These are phyloP conservation scores for Neocallimastix lanati DNA, from an alignment of 192 early-diverging fungal species.

Conservation along the genomic window DNA sequence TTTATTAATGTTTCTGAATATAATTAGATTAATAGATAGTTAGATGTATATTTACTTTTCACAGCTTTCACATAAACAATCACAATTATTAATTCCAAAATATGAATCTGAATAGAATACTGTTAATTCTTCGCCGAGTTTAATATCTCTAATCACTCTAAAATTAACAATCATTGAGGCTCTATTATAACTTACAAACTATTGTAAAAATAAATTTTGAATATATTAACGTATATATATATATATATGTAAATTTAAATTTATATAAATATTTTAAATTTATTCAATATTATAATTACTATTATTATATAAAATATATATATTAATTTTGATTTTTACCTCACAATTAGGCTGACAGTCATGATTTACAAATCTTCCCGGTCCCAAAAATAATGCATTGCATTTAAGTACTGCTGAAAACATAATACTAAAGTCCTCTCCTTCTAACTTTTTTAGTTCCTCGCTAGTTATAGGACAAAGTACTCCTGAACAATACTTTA, in stretches of 20 bases:
- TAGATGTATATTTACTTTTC: slow-evolving; percentile 43
- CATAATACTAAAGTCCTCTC: not conserved
- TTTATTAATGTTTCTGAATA: no score
- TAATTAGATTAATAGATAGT: no score
- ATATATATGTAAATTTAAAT: no score
- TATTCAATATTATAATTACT: no score
- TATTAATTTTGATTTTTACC: not conserved
- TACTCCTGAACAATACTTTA: not conserved
- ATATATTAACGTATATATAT: no score
- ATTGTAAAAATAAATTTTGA: not conserved
- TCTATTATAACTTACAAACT: not conserved
- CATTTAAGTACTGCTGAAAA: not conserved
- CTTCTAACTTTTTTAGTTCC: not conserved
- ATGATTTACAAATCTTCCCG: not conserved
- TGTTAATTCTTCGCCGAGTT: slow-evolving; percentile 52
- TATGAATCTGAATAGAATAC: slow-evolving; percentile 45
- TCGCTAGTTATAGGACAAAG: not conserved
- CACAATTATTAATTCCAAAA: slow-evolving; percentile 45
- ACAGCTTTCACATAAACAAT: slow-evolving; percentile 55
- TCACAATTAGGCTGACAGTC: not conserved
- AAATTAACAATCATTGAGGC: slow-evolving; percentile 18
- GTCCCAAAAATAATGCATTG: not conserved
- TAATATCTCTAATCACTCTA: slow-evolving; percentile 38
- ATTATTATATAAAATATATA: no score
- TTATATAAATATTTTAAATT: no score